phyloP scores from a whole-genome alignment of 139 green algal genomes.

The Tetratostichococcus sp. region DNA sequence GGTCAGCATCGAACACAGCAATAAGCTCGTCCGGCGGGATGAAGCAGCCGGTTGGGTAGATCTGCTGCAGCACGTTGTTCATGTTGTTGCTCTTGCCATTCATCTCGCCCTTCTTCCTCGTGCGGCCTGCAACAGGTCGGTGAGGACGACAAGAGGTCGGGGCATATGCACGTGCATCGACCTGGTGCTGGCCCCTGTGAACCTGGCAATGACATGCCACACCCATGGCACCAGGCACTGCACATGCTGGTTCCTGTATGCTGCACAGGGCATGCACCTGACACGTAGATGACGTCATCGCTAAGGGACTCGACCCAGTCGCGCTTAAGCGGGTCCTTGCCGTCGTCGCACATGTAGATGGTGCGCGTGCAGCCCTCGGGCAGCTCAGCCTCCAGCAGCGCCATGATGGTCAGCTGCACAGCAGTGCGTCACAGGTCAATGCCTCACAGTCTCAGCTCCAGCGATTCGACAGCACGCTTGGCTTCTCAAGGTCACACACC shows the following conservation, averaged over 20 bases:
- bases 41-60: slow-evolving; percentile 45
- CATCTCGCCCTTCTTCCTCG: slow-evolving; percentile 54
- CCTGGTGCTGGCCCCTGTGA: too few species aligned
- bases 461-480: too few species aligned
- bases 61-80: slow-evolving; percentile 55
- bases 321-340: slow-evolving; percentile 45
- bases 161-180: too few species aligned
- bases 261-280: neutral
- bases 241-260: too few species aligned
- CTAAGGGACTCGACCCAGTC: slow-evolving; percentile 17
- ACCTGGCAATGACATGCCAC: too few species aligned
- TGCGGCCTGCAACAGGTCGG: slow-evolving; percentile 31
- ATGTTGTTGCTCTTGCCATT: slow-evolving; percentile 83
- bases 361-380: slow-evolving; percentile 13
- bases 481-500: too few species aligned
- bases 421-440: too few species aligned
- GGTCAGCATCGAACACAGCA: slow-evolving; percentile 79
- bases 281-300: neutral
- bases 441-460: too few species aligned
- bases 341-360: slow-evolving; percentile 57
- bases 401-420: slow-evolving; percentile 2
- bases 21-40: slow-evolving; percentile 60
- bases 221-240: too few species aligned
- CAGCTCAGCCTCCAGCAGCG: slow-evolving; percentile 2
- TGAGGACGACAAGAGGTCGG: too few species aligned